Percentiles rank a stretch among this genome's conserved stretches.
phyloP scores from a whole-genome alignment of 495 filamentous ascomycete species.

The Neurospora discreta region DNA sequence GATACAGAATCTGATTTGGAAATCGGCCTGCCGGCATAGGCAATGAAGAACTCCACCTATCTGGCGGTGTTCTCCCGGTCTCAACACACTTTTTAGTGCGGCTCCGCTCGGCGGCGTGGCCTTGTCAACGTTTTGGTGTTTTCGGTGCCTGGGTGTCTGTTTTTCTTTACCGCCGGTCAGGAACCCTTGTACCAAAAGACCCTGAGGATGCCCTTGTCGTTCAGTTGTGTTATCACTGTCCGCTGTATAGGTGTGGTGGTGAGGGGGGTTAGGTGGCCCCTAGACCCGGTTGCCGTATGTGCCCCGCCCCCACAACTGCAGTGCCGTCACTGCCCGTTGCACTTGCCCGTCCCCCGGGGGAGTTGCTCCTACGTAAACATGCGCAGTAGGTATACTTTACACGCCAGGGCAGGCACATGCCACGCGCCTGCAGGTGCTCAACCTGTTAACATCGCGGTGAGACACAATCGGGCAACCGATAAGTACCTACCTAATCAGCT shows the following conservation, averaged over 20 bases:
- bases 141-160: not conserved
- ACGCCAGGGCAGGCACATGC: not conserved
- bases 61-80: not conserved
- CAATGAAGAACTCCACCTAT: not conserved
- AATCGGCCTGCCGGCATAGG: too few species aligned
- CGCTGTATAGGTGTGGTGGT: not conserved
- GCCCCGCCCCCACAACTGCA: not conserved
- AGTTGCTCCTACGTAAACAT: not conserved
- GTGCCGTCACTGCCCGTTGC: not conserved
- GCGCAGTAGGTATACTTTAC: not conserved
- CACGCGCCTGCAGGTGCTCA: not conserved
- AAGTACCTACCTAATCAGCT: not conserved
- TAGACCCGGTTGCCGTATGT: not conserved
- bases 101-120: not conserved
- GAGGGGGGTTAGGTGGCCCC: not conserved
- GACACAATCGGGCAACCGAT: not conserved
- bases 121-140: not conserved
- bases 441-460: not conserved
- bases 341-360: not conserved
- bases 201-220: not conserved
- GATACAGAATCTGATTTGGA: not conserved
- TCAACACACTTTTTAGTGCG: not conserved
- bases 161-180: not conserved
- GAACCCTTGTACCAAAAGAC: not conserved
- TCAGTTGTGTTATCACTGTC: not conserved